phyloP scores from a whole-genome alignment of 2,329 filamentous ascomycete genomes.

The Epichloe sp. region DNA sequence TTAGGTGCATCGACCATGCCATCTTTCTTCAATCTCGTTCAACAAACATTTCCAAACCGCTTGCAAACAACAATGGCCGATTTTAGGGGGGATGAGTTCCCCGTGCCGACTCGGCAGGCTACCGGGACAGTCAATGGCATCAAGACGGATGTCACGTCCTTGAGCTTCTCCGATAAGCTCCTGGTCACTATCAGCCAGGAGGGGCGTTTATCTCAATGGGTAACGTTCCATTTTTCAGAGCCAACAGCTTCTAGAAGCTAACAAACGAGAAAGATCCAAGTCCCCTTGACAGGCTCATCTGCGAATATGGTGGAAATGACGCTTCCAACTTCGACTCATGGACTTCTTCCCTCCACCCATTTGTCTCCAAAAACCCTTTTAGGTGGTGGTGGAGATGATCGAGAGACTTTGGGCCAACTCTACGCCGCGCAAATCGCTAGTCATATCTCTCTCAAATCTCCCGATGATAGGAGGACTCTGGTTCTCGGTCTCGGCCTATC shows the following conservation, averaged over 20 bases:
- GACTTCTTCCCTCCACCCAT: constrained; percentile 62
- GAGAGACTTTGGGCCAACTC: constrained; percentile 76
- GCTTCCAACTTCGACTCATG: constrained; percentile 29
- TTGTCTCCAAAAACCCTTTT: constrained; percentile 79
- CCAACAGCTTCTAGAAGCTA: background rate
- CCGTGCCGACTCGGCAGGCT: constrained; percentile 47
- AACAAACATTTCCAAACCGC: constrained; percentile 3
- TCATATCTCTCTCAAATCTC: constrained; percentile 57
- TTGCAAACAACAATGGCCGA: constrained; percentile 16
- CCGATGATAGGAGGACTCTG: constrained; percentile 48
- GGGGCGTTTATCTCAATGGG: constrained; percentile 84
- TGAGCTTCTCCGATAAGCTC: constrained; percentile 81
- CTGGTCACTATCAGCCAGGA: constrained; percentile 79
- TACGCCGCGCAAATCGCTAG: constrained; percentile 83
- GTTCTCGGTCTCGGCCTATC: constrained; percentile 47
- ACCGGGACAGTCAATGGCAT: constrained; percentile 52
- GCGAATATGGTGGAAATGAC: constrained; percentile 50
- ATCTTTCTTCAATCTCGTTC: background rate
- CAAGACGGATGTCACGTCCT: constrained; percentile 56
- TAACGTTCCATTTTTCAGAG: constrained; percentile 26
- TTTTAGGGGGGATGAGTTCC: constrained; percentile 46
- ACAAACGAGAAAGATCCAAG: constrained; percentile 49
- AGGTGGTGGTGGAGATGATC: constrained; percentile 64
- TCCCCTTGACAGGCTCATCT: constrained; percentile 58
- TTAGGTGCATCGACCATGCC: background rate